Evolutionary conservation across 2,329 filamentous ascomycete genomes (phyloP), one percentile per base, ranked within the genome.

Genomic region (Raffaelea deltoideospora): DNA sequence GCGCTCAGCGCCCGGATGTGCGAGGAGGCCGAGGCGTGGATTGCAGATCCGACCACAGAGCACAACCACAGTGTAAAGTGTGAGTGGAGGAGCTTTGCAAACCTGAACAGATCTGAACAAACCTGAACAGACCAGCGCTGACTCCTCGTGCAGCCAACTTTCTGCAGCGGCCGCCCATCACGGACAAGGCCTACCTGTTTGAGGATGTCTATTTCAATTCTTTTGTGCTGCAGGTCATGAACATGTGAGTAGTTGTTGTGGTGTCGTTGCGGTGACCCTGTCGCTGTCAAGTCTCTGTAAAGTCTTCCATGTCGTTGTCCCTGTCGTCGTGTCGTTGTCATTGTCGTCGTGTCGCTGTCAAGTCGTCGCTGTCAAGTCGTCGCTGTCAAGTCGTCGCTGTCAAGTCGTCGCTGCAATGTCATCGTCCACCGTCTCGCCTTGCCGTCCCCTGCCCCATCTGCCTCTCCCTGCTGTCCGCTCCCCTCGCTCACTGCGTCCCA

Each of bases 131-230:
- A 13, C 8, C 22, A 32, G 17, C 23, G 13, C 4, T 3, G 10
- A 3, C 15, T 14, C n/a, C 14, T 18, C 21, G 14, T 18, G 4
- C 18, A 42, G 37, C 56, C 15, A 60, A 60, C 41, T 54, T 61
- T 39, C 48, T 61, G 4, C 57, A 61, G 41, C 48, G 46, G 10
- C 55, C 57, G 9, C 58, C 56, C 6, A 37, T 60, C 13, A 51
- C 42, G 14, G 41, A 57, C 18, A 34, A 49, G 3, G 45, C 51
- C 9, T 48, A 50, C 23, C 44, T 59, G 2, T 51, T 53, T 38
- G 48, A 57, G 32, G 57, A 60, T 43, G 47, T 61, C 4, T 60
- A 59, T 42, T 61, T 60, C 47, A 60, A 61, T 41, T 48, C 53
- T 0, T 60, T 57, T 39, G 48, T 61, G 17, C 48, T 59, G 20